Base-by-base conservation (phyloP, 169 alveolate genomes). In the Besnoitia besnoiti region DNA sequence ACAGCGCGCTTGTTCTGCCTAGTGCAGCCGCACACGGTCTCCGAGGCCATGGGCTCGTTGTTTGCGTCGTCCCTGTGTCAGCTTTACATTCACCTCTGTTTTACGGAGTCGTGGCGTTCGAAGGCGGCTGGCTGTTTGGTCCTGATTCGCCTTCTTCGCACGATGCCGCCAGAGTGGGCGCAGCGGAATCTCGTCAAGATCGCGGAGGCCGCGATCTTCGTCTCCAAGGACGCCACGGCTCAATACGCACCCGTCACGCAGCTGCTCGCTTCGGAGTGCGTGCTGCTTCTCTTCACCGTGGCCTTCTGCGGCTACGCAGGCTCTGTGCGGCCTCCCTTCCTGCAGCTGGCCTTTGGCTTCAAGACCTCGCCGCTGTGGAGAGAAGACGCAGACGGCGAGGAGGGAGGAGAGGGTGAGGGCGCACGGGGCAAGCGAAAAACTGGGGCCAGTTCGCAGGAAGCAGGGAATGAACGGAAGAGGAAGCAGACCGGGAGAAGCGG, bases 81-180 rank as follows among this genome's bases (percentile, higher is more conserved):
- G 44, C 55, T 59, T 33, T 85, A 73, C 27, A 82, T 55, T 0
- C 94, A 88, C 77, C 89, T 91, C 27, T 91, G 94, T 84, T 91
- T 84, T 49, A 76, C 76, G 44, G 76, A 75, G 21, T 35, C 85
- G 49, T 80, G 90, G 61, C 16, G 59, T 14, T 85, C 82, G 49
- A 91, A 88, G 39, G 91, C 94, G 8, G 94, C 90, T 1, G 94
- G 94, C 0, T 91, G 91, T 59, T n/a, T 91, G 14, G 87, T 49
- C 19, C 85, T 91, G 19, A 82, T 85, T 19, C 94, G 94, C 3
- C 35, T 91, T n/a, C 91, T 91, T 39, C 91, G 94, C 35, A 46
- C 55, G 21, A 49, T 91, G 80, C 94, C 94, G 0, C 94, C 94
- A 7, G 82, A 49, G 51, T 91, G 91, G 91, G 82, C 82, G 14